Evolutionary conservation across 805 yeast species (phyloP).

Genomic region (Brettanomyces sp.): DNA sequence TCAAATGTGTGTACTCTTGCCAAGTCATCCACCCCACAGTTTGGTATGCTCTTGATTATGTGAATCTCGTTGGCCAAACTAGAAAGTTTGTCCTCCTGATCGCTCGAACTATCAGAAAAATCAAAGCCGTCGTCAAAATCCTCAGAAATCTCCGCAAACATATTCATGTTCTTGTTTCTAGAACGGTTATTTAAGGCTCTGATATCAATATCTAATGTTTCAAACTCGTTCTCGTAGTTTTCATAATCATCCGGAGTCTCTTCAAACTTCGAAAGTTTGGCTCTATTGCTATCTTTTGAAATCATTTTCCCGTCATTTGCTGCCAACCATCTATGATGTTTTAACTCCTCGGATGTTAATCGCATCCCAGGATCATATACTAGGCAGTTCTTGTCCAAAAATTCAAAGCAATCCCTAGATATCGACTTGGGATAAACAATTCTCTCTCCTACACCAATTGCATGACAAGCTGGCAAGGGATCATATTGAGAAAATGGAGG

Average conservation of each 20-base stretch:
- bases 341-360: slow-evolving; percentile 42
- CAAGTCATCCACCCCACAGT: neutral
- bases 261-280: slow-evolving; percentile 7
- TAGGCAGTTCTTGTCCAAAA: slow-evolving; percentile 60
- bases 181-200: neutral
- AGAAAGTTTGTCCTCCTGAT: neutral
- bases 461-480: slow-evolving; percentile 74
- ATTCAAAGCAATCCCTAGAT: slow-evolving; percentile 24
- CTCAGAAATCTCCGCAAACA: slow-evolving; percentile 12
- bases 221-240: slow-evolving; percentile 14
- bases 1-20: slow-evolving; percentile 3
- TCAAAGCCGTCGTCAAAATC: slow-evolving; percentile 13
- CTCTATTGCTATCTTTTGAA: neutral
- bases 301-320: neutral
- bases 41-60: slow-evolving; percentile 2
- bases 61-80: slow-evolving; percentile 2
- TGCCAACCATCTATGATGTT: slow-evolving; percentile 54
- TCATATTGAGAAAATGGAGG: slow-evolving; percentile 80
- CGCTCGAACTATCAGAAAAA: neutral
- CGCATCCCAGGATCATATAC: slow-evolving; percentile 59
- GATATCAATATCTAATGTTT: slow-evolving; percentile 5
- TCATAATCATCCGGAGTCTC: slow-evolving; percentile 12
- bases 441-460: slow-evolving; percentile 66
- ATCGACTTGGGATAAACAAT: slow-evolving; percentile 52
- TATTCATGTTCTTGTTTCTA: slow-evolving; percentile 9